Evolutionary conservation across 495 filamentous ascomycete species (phyloP).

Genomic region (Ascodesmis nigricans): DNA sequence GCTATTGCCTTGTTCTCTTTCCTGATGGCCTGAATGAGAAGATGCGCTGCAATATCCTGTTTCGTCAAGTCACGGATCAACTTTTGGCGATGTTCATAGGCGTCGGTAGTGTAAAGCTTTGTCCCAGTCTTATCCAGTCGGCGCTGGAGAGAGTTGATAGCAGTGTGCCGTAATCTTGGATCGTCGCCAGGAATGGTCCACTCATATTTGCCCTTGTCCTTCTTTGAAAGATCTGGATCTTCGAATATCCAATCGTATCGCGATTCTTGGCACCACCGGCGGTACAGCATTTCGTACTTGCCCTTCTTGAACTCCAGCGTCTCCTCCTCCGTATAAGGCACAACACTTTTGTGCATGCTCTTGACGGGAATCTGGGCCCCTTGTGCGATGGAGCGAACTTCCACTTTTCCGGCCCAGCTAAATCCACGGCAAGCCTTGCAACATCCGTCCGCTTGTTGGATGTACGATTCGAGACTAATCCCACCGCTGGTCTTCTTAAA

Average conservation of each 20-base stretch:
- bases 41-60: slow-evolving; percentile 16
- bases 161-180: slow-evolving; percentile 17
- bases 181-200: slow-evolving; percentile 18
- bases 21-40: slow-evolving; percentile 13
- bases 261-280: slow-evolving; percentile 21
- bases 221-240: slow-evolving; percentile 8
- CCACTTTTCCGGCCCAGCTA: slow-evolving; percentile 13
- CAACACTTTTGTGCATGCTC: slow-evolving; percentile 16
- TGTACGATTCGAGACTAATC: slow-evolving; percentile 1
- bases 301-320: slow-evolving; percentile 7
- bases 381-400: slow-evolving; percentile 11
- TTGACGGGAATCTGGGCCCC: slow-evolving; percentile 13
- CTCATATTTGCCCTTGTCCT: slow-evolving; percentile 2
- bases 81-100: slow-evolving; percentile 8
- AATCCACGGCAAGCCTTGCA: slow-evolving; percentile 19
- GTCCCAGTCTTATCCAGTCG: not conserved
- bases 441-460: slow-evolving; percentile 17
- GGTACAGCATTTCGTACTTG: slow-evolving; percentile 11
- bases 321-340: slow-evolving; percentile 15
- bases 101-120: slow-evolving; percentile 10
- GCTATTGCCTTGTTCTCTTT: slow-evolving; percentile 11
- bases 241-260: slow-evolving; percentile 22
- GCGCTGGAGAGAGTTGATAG: slow-evolving; percentile 8
- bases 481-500: not conserved
- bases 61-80: slow-evolving; percentile 7